Base-by-base conservation (phyloP, 306 rosid species). In the Rosa multiflora region DNA sequence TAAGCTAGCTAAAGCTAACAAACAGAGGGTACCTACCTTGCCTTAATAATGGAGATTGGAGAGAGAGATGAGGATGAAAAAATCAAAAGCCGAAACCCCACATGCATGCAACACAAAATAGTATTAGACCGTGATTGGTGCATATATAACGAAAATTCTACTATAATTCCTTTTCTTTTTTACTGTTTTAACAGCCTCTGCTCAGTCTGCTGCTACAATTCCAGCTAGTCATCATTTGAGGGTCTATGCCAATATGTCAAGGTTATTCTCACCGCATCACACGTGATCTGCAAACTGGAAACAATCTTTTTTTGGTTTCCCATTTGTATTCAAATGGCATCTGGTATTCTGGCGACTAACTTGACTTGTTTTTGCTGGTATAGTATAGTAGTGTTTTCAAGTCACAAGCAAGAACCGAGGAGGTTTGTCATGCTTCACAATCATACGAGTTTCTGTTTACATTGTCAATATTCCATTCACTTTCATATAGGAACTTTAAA, bases 41-140 rank as follows among this genome's bases (percentile, higher is more conserved):
- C 74, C 77, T 51, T 58, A 71, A n/a, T 44, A 35, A 42, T 76
- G 55, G 80, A 75, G 46, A 76, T 68, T 68, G 52, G 74, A 66
- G 32, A 32, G 62, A n/a, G 52, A 15, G 5, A 44, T 68, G 46
- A 2, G 12, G 1, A 66, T 12, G 5, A 37, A 59, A 72, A 51
- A 42, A 7, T 73, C 47, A 61, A 84, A 71, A 55, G 77, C 71
- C 42, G 26, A 56, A 69, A 66, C 75, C 84, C 84, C 82, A 77
- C 76, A 69, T 59, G 48, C 6, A 69, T 20, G 83, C 49, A 26
- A 56, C 43, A 40, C 6, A 17, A 0, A 67, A 67, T 1, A 15
- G 29, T 67, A 18, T 67, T 49, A 44, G 23, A 32, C 81, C 88
- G 85, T 81, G 85, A 85, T 85, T 74, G 78, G 62, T 74, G 88